These are phyloP conservation scores for Entomortierella beljakovae DNA, from an alignment of 192 early-diverging fungal genomes.

Conservation along the genomic window DNA sequence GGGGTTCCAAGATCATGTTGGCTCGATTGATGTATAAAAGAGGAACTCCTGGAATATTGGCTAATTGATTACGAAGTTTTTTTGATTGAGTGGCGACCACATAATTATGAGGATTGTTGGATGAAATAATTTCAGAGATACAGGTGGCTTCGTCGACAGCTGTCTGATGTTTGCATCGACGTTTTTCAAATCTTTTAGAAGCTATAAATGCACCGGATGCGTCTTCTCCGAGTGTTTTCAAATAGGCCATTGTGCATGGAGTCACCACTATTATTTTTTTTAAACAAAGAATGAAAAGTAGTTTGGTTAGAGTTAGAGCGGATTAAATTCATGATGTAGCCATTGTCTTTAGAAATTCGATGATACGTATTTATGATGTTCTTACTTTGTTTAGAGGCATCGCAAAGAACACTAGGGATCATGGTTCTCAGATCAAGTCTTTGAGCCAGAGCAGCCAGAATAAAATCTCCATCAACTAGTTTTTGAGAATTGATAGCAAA, in stretches of 20 bases:
- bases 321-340: neutral
- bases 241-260: conserved; percentile 77
- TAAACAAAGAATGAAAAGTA: conserved; percentile 8
- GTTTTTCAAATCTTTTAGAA: conserved; percentile 79
- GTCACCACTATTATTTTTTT: conserved; percentile 62
- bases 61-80: conserved; percentile 69
- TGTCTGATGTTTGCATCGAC: conserved; percentile 81
- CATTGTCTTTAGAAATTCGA: neutral
- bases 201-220: conserved; percentile 66
- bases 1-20: conserved; percentile 86
- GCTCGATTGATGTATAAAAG: conserved; percentile 85
- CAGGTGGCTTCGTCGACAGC: conserved; percentile 77
- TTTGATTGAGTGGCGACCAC: conserved; percentile 87
- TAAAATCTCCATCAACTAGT: conserved; percentile 86
- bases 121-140: conserved; percentile 78
- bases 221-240: conserved; percentile 75
- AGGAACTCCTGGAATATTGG: conserved; percentile 84
- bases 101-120: conserved; percentile 83
- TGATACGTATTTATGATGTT: neutral
- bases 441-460: conserved; percentile 71
- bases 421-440: conserved; percentile 71
- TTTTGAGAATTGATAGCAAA: neutral
- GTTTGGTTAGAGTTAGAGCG: conserved; percentile 1
- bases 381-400: conserved; percentile 75
- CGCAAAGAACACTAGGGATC: conserved; percentile 74